These are phyloP conservation scores for Quillaja saponaria DNA, from an alignment of 306 rosid genomes.

Conservation along the genomic window DNA sequence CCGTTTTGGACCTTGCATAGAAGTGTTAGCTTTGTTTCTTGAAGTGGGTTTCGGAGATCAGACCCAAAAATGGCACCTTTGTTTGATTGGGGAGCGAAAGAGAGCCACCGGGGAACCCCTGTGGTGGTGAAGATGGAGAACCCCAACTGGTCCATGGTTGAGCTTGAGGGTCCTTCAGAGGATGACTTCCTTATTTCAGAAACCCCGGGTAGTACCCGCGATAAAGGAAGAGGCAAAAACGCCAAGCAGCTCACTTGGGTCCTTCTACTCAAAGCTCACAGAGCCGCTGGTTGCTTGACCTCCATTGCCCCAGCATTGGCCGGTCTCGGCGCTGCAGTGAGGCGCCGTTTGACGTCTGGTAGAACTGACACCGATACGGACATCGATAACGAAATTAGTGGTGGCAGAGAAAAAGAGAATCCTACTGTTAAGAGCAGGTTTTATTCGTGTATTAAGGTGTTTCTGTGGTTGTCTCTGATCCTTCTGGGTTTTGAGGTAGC, in stretches of 20 bases:
- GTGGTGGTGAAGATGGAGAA: conserved; percentile 97
- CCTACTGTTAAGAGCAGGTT: conserved; percentile 58
- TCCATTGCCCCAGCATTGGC: conserved; percentile 70
- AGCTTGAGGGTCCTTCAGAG: conserved; percentile 78
- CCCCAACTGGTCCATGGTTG: conserved; percentile 95
- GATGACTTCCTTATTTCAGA: conserved; percentile 58
- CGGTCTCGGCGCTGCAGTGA: conserved; percentile 56
- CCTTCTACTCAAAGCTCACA: conserved; percentile 80
- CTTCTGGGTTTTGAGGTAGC: conserved; percentile 68
- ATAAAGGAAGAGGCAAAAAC: conserved; percentile 68
- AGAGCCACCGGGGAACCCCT: conserved; percentile 79
- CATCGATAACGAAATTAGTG: conserved; percentile 21
- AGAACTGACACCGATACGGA: conserved; percentile 63
- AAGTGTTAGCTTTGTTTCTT: background rate
- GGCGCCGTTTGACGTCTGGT: conserved; percentile 73
- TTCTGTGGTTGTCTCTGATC: conserved; percentile 58
- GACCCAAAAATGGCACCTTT: conserved; percentile 56
- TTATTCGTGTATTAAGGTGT: conserved; percentile 61
- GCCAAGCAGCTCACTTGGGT: conserved; percentile 95
- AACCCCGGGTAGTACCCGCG: conserved; percentile 40
- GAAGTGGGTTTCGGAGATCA: conserved; percentile 41
- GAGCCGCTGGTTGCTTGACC: conserved; percentile 81
- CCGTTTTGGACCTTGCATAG: background rate
- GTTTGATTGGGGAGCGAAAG: conserved; percentile 77
- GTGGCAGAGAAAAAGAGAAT: conserved; percentile 53